These are phyloP conservation scores for Lathyrus sativus DNA, from an alignment of 306 rosid genomes.

Conservation along the genomic window DNA sequence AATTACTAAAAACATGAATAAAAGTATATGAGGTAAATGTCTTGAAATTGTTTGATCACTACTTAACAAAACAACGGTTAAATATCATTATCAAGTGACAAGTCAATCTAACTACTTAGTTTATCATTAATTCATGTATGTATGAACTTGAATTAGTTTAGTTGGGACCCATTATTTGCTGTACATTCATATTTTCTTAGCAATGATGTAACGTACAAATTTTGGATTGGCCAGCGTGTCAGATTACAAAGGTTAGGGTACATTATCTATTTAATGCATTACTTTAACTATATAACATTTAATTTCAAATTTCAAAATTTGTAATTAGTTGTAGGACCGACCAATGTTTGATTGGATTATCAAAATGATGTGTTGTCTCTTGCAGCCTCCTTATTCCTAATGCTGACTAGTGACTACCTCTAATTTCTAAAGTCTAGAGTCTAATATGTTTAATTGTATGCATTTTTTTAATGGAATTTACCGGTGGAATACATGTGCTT, in stretches of 20 bases:
- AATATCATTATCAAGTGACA: neutral
- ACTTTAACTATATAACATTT: constrained; percentile 23
- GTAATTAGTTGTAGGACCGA: constrained; percentile 28
- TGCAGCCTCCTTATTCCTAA: constrained; percentile 16
- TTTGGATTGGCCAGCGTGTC: constrained; percentile 27
- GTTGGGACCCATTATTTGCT: constrained; percentile 35
- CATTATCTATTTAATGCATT: constrained; percentile 16
- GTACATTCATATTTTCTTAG: constrained; percentile 30
- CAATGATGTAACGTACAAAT: constrained; percentile 35
- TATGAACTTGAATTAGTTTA: constrained; percentile 22
- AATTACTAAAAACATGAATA: too few relatives aligned
- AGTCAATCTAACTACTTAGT: neutral
- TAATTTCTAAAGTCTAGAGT: constrained; percentile 4
- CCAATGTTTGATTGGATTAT: constrained; percentile 32
- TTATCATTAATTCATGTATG: neutral
- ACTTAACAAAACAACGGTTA: neutral
- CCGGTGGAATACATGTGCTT: too few relatives aligned
- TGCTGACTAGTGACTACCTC: constrained; percentile 22
- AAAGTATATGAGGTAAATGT: neutral
- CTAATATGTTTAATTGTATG: too few relatives aligned
- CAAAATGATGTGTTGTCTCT: constrained; percentile 27
- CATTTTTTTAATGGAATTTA: too few relatives aligned
- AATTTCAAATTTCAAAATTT: constrained; percentile 23
- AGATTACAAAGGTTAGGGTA: constrained; percentile 21
- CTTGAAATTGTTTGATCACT: neutral